Percentiles rank a stretch among this genome's conserved stretches.
phyloP scores from a whole-genome alignment of 148 eudicot genomes.

The Euryodendron excelsum region DNA sequence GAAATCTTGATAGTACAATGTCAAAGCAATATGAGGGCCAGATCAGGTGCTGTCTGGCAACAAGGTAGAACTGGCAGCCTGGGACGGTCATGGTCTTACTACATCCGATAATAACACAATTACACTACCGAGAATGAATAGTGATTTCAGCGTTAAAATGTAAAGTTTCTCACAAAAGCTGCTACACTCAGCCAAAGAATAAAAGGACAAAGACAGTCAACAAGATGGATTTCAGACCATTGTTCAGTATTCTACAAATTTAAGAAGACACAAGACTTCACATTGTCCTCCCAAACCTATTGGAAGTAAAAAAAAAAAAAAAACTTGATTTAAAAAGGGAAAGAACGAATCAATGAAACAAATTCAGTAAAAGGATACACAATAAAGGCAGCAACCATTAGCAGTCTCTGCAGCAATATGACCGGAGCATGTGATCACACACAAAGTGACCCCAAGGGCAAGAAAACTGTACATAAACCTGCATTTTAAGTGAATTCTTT shows the following conservation, averaged over 20 bases:
- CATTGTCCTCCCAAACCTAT: not conserved
- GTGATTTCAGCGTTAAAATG: not conserved
- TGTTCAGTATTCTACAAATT: not conserved
- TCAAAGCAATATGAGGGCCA: not conserved
- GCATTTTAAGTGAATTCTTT: slow-evolving; percentile 16
- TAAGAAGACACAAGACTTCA: not conserved
- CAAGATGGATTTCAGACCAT: not conserved
- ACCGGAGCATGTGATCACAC: slow-evolving; percentile 66
- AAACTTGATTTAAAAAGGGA: not conserved
- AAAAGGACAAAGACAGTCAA: not conserved
- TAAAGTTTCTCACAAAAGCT: not conserved
- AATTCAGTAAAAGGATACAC: slow-evolving; percentile 53
- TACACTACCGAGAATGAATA: not conserved
- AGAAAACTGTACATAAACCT: slow-evolving; percentile 77
- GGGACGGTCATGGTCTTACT: not conserved
- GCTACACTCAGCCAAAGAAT: not conserved
- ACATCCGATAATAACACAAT: not conserved
- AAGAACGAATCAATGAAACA: not conserved
- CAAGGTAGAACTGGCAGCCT: not conserved
- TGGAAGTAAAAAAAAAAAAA: no score
- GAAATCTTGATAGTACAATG: not conserved
- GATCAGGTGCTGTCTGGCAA: not conserved
- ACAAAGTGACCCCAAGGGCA: slow-evolving; percentile 59
- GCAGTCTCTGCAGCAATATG: slow-evolving; percentile 84
- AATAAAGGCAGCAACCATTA: slow-evolving; percentile 73